Evolutionary conservation across 2,329 filamentous ascomycete species (phyloP).

Genomic region (Nigrospora sphaerica): DNA sequence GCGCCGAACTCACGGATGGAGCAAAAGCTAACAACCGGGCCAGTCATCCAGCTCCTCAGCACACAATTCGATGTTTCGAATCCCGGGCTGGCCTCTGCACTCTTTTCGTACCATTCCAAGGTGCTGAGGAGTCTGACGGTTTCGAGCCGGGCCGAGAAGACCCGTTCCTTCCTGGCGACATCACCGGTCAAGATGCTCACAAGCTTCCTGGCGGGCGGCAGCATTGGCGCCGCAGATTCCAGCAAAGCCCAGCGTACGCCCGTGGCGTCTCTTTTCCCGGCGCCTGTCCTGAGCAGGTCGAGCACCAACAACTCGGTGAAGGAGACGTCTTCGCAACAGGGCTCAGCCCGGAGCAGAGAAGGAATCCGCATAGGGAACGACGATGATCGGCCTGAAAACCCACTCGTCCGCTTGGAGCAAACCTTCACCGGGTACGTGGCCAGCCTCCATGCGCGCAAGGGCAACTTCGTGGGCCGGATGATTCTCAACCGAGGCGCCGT

Average conservation of each 20-base stretch:
- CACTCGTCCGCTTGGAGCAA: slow-evolving; percentile 70
- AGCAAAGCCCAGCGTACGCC: slow-evolving; percentile 33
- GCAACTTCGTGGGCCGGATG: slow-evolving; percentile 74
- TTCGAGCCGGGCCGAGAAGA: slow-evolving; percentile 55
- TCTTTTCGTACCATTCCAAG: slow-evolving; percentile 74
- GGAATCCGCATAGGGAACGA: slow-evolving; percentile 34
- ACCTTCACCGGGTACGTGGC: slow-evolving; percentile 79
- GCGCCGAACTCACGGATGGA: background rate
- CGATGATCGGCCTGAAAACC: slow-evolving; percentile 54
- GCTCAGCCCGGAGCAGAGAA: slow-evolving; percentile 44
- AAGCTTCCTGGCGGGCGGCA: slow-evolving; percentile 63
- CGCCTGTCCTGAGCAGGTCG: slow-evolving; percentile 17
- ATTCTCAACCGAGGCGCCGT: slow-evolving; percentile 63
- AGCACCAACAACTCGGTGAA: slow-evolving; percentile 26
- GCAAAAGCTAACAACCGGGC: slow-evolving; percentile 22
- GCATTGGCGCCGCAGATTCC: slow-evolving; percentile 23
- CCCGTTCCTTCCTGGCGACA: slow-evolving; percentile 64
- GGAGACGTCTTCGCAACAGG: slow-evolving; percentile 47
- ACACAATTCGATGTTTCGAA: slow-evolving; percentile 64
- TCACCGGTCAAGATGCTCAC: slow-evolving; percentile 89
- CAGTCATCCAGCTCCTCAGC: slow-evolving; percentile 67
- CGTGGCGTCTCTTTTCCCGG: slow-evolving; percentile 29
- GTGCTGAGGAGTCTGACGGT: slow-evolving; percentile 64
- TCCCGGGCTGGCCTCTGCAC: slow-evolving; percentile 52
- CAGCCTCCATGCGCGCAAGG: slow-evolving; percentile 76